phyloP scores from a whole-genome alignment of 768 basidiomycete genomes.

The Podaxis sp. region DNA sequence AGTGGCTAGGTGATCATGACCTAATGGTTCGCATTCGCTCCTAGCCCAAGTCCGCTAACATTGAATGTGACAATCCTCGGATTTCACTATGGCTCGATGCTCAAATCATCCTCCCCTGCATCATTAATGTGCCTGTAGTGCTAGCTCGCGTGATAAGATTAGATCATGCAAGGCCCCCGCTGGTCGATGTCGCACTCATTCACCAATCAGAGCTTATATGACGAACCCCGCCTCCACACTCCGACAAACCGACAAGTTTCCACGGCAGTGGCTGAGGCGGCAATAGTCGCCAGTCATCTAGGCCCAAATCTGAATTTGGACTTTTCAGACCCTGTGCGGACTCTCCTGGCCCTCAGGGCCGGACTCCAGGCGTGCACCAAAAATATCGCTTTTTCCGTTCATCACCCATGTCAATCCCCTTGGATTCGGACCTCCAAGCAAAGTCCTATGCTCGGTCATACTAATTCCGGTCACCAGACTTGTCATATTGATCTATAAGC shows the following conservation, averaged over 20 bases:
- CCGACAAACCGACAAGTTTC: too few species aligned
- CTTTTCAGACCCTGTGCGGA: too few species aligned
- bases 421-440: background rate
- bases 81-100: slow-evolving; percentile 1
- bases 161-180: background rate
- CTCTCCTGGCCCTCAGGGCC: too few species aligned
- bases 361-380: too few species aligned
- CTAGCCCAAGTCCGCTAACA: background rate
- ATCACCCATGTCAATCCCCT: background rate
- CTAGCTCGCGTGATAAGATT: background rate
- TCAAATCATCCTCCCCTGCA: background rate
- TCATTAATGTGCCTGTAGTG: background rate
- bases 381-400: background rate
- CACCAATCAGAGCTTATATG: too few species aligned
- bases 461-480: background rate
- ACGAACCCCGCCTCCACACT: too few species aligned
- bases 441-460: background rate
- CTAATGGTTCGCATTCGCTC: background rate
- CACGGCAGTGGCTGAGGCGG: too few species aligned
- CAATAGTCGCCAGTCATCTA: too few species aligned
- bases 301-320: too few species aligned
- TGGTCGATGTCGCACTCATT: too few species aligned
- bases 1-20: background rate
- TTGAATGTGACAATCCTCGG: slow-evolving; percentile 3
- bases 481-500: background rate